phyloP scores from a whole-genome alignment of 805 yeast genomes.

The Clavispora santaluciae region DNA sequence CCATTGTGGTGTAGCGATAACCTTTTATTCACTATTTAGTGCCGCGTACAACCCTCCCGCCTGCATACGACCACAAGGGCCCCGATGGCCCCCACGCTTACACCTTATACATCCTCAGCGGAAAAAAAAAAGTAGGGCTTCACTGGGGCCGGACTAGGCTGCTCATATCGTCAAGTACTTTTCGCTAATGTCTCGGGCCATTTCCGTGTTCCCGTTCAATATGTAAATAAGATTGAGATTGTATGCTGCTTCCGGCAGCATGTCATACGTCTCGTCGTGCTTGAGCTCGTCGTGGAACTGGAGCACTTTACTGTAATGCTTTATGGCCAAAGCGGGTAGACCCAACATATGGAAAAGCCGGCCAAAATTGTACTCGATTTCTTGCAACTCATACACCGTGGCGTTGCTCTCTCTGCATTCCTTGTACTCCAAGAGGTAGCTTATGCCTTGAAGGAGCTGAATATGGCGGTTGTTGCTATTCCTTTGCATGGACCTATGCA shows the following conservation, averaged over 20 bases:
- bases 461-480: slow-evolving; percentile 80
- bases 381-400: slow-evolving; percentile 56
- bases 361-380: slow-evolving; percentile 78
- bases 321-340: slow-evolving; percentile 64
- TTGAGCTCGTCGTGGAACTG: slow-evolving; percentile 28
- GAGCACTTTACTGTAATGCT: slow-evolving; percentile 68
- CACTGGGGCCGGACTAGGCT: too few species aligned
- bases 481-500: slow-evolving; percentile 90
- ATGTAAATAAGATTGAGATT: slow-evolving; percentile 74
- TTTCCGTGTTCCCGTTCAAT: slow-evolving; percentile 62
- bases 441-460: slow-evolving; percentile 82
- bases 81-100: too few species aligned
- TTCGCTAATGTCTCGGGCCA: slow-evolving; percentile 63
- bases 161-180: slow-evolving; percentile 52
- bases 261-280: slow-evolving; percentile 48
- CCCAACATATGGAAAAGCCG: slow-evolving; percentile 83
- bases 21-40: not conserved
- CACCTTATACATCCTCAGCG: too few species aligned
- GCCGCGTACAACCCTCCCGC: not conserved
- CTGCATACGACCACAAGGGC: not conserved
- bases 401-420: slow-evolving; percentile 42
- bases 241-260: slow-evolving; percentile 79
- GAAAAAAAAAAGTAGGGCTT: too few species aligned
- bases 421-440: slow-evolving; percentile 69
- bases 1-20: slow-evolving; percentile 48